Evolutionary conservation across 345 rosid species (phyloP), one percentile per base, ranked within the genome.

Genomic region (Linum lewisii): DNA sequence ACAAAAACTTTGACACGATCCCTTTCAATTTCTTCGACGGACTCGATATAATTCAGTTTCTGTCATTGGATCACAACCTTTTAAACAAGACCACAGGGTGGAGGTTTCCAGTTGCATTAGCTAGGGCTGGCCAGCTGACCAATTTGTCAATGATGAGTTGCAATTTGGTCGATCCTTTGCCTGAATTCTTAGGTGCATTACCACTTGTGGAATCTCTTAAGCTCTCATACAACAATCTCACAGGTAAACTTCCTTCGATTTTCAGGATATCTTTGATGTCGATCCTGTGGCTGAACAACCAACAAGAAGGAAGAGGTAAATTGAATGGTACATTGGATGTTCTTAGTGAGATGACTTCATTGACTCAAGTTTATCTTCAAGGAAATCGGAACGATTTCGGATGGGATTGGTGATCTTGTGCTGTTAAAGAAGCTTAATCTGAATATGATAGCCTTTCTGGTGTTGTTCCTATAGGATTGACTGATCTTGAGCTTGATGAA

Each of bases 361-460:
- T 78, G 63, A 66, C 64, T 1, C 80, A 81, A 68, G 32, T 78
- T 7, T 81, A 82, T 82, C 78, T 81, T 66, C 85, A 81, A 9
- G 82, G 82, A 19, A 81, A 81, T 68, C 0, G 82, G 85, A 51
- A 60, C 68, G 2, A 71, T 81, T 16, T 82, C 85, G 0, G 73
- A 71, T 25, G 66, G 61, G 5, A 78, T 81, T 62, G 82, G 85
- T 6, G 67, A 22, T 60, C 38, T 78, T 38, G 49, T 66, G 4
- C 60, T 67, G 51, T 63, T 78, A 63, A 75, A 58, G 68, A 77
- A 78, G 32, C 80, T 81, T 24, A 71, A 78, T 54, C 75, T 81
- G n/a, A 78, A 78, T 42, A 37, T 58, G 29, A 81, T 58, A 58
- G 51, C n/a, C 72, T 81, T 51, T 77, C 65, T 21, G 85, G 85